phyloP scores from a whole-genome alignment of 2,329 filamentous ascomycete genomes.

The Ophiocordyceps camponoti-saundersi region DNA sequence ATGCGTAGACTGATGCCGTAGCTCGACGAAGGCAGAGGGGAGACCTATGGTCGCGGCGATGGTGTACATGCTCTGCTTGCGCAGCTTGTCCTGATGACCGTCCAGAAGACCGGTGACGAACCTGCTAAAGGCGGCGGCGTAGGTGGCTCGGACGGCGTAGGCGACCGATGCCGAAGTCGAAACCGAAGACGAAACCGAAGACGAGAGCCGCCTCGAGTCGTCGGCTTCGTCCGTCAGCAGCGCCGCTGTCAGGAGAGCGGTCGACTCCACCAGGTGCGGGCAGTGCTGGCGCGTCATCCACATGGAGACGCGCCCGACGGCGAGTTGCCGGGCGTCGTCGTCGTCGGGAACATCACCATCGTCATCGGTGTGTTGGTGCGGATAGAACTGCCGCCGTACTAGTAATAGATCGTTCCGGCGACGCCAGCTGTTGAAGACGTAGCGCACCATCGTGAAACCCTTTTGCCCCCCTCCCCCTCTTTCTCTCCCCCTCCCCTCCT shows the following conservation, averaged over 20 bases:
- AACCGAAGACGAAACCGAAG: no score
- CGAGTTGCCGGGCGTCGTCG: conserved; percentile 22
- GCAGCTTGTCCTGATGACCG: conserved; percentile 49
- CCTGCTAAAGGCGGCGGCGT: conserved; percentile 60
- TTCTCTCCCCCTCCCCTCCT: no score
- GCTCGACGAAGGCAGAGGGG: conserved; percentile 68
- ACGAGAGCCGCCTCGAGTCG: neutral
- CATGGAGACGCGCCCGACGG: conserved; percentile 42
- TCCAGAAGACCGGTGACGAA: conserved; percentile 73
- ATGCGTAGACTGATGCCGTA: conserved; percentile 80
- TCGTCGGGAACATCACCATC: conserved; percentile 11
- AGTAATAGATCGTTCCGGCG: conserved; percentile 45
- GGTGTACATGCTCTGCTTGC: conserved; percentile 57
- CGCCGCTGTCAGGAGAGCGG: conserved; percentile 54
- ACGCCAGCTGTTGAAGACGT: conserved; percentile 61
- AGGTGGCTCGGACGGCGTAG: conserved; percentile 50
- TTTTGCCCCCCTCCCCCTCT: no score
- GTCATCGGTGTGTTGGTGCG: neutral
- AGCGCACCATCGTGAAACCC: conserved; percentile 40
- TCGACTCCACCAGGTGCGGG: conserved; percentile 66
- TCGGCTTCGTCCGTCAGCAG: conserved; percentile 42
- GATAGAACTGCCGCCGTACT: conserved; percentile 48
- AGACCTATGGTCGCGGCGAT: conserved; percentile 51
- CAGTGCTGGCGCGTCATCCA: conserved; percentile 61
- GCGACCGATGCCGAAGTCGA: conserved; percentile 22